Evolutionary conservation across 371 early-diverging fungal species (phyloP), one percentile per base, ranked within the genome.

Genomic region (Apophysomyces trapeziformis): DNA sequence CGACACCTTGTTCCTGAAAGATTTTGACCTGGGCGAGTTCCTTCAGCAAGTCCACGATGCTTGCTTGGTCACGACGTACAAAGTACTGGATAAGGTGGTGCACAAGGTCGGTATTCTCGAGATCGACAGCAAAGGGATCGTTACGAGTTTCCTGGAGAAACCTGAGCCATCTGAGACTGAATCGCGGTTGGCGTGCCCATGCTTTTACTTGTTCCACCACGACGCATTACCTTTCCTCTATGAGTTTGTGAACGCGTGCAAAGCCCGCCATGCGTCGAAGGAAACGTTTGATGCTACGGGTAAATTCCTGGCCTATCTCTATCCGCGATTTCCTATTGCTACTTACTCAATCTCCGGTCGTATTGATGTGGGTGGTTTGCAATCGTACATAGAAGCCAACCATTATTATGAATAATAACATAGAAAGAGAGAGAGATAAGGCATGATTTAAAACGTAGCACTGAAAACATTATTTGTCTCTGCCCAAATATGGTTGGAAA

Each of bases 221-320:
- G 18, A 63, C 12, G 59, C 80, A 0, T 50, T 88, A 32, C 62
- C 68, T 4, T 44, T 74, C 8, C 65, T 89, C 14, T 57, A 73
- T 5, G 69, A 66, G n/a, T 89, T 87, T 68, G 64, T 87, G 16
- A 61, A 77, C 4, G 71, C 63, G 12, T 74, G 72, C 56, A 69
- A 74, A 47, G 57, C 47, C 46, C 38, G 58, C 0, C 58, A 67
- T 39, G 75, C 73, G 21, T 71, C 70, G 3, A 73, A 84, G 50
- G 85, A 84, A 41, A 79, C 70, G 2, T 78, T 78, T 11, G 89
- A 89, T 68, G 89, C 89, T 9, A 83, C 85, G n/a, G 89, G 89
- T 18, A 82, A 78, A 63, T 82, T 79, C 32, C 62, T 89, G 32
- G 76, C 79, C 13, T 86, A 84, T 63, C 68, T 89, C 9, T 79